Base-by-base conservation (phyloP, 1,284 basidiomycete species). In the Anthracocystis walkeri region DNA sequence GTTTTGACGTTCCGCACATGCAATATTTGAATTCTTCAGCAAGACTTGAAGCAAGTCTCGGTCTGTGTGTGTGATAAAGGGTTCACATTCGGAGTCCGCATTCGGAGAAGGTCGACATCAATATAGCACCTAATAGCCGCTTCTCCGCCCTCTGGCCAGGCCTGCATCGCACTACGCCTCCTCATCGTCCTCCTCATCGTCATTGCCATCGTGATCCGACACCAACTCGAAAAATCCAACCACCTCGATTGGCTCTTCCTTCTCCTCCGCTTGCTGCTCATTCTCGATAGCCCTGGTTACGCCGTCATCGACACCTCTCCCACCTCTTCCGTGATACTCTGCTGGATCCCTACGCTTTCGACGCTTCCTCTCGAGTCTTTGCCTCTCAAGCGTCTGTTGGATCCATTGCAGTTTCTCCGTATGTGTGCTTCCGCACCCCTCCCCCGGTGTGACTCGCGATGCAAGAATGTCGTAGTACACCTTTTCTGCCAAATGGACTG, bases 341-440 rank as follows among this genome's bases (percentile, higher is more conserved):
- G 79, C 60, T 18, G 61, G 66, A 38, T 78, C 73, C 21, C 77
- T 65, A 10, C 57, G 40, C 18, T 44, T 64, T 23, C 56, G 41
- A 14, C 71, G 68, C 35, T 54, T 56, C 14, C 12, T 80, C 80
- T 82, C 93, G 90, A 1, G 90, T 92, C 65, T 88, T 84, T 7
- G 77, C 68, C 2, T 90, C 89, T 38, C 90, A 88, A 41, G 87
- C 84, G 81, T 93, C 91, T 25, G 89, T 87, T 23, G 88, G 56
- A 77, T 66, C 42, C 65, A 82, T 49, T 90, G 89, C 2, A 90
- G 59, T 50, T 72, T 75, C 6, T 58, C 55, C 4, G 51, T 46
- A 4, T 79, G 48, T 18, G 42, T 50, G 16, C 29, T 41, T 6
- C 33, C 44, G 12, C 57, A 25, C 7, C 40, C 8, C n/a, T 49